Base-by-base conservation (phyloP, 805 yeast species). In the Wickerhamiella musiphila region DNA sequence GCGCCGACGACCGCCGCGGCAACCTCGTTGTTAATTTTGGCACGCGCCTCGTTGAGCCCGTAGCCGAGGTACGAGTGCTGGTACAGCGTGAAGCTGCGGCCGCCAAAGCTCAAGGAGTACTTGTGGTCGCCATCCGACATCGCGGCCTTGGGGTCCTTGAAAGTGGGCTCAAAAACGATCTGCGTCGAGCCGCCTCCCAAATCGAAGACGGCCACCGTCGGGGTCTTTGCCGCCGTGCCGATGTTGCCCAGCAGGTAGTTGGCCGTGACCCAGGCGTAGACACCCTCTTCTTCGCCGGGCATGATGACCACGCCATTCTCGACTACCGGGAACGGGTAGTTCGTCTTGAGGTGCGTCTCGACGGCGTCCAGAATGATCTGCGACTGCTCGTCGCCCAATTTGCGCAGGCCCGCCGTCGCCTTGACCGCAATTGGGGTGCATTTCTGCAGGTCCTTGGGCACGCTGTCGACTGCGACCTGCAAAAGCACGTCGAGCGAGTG, bases 131-230 rank as follows among this genome's bases (percentile, higher is more conserved):
- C 93, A 9, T 74, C 83, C 29, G 66, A 58, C 77, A 86, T 68
- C 41, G 61, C 27, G 20, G 53, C 49, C 20, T 39, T 43, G 9
- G 49, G 41, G 19, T 44, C 45, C 18, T 48, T 45, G 50, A 73
- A 72, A n/a, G 66, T 66, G 15, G 99, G 99, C 62, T 90, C 96
- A 54, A 90, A 90, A 5, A 90, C 99, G 58, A 90, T 83, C 60
- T 92, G 98, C 10, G 99, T 90, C 5, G 95, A 82, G 4, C 96
- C 96, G 48, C 98, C 98, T 46, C 98, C 99, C 38, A 90, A 68
- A 55, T 90, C 99, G 49, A 90, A 90, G 8, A 90, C 93, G 15
- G 96, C 98, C 31, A 93, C 93, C 9, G 98, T 90, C 19, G 93
- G 83, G 17, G 58, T 53, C 54, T 75, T 76, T 25, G 69, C 73